Conservation (phyloP, 1,139 yeast species). For the Blastobotrys buckinghamii region DNA sequence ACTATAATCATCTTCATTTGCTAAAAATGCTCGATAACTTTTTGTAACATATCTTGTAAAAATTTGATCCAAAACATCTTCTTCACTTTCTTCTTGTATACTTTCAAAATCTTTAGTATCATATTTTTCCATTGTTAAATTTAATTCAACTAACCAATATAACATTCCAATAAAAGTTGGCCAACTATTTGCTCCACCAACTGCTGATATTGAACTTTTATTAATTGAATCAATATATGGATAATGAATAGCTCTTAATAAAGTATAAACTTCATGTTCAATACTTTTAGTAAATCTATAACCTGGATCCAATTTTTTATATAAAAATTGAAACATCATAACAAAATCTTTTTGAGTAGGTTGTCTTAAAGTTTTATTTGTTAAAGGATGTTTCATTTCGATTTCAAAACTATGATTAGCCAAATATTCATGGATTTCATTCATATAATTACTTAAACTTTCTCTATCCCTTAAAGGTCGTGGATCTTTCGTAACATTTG, state of each 20-base stretch:
- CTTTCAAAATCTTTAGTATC: conserved; percentile 35
- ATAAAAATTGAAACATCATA: conserved; percentile 71
- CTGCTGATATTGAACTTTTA: conserved; percentile 83
- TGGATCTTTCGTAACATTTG: conserved; percentile 42
- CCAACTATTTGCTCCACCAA: conserved; percentile 82
- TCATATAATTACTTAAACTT: conserved; percentile 58
- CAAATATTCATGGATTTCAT: conserved; percentile 49
- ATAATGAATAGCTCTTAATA: conserved; percentile 61
- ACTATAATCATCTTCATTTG: conserved; percentile 49
- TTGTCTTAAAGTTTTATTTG: conserved; percentile 57
- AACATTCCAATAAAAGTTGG: conserved; percentile 75
- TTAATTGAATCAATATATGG: conserved; percentile 79
- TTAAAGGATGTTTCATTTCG: conserved; percentile 65
- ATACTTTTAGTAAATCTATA: conserved; percentile 61
- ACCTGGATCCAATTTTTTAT: conserved; percentile 72
- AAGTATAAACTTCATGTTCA: conserved; percentile 68
- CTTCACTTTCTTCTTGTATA: conserved; percentile 35
- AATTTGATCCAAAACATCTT: conserved; percentile 46
- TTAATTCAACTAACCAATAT: conserved; percentile 67
- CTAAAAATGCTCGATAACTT: conserved; percentile 62
- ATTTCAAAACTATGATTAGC: conserved; percentile 59
- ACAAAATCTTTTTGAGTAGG: conserved; percentile 90
- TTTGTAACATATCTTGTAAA: conserved; percentile 60
- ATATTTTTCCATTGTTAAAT: conserved; percentile 42
- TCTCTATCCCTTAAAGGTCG: conserved; percentile 72